A percentile compares a stretch with the other conserved stretches of the same genome.
These are phyloP conservation scores for Capillidium heterosporum DNA, from an alignment of 371 early-diverging fungal genomes.

Conservation along the genomic window DNA sequence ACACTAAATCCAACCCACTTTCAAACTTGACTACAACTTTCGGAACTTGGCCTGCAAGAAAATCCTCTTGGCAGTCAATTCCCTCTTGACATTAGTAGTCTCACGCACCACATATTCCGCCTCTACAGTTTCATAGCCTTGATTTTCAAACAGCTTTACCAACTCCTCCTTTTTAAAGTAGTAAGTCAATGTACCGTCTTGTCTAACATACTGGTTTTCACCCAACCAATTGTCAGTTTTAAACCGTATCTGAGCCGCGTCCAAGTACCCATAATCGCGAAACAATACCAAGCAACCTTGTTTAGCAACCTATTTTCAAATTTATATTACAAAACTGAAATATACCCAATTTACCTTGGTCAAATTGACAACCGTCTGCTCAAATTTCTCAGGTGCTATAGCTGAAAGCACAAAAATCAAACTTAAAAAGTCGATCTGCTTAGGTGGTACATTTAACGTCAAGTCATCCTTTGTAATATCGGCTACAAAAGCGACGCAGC, in stretches of 20 bases:
- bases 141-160: neutral
- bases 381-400: slow-evolving; percentile 66
- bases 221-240: slow-evolving; percentile 53
- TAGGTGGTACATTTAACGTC: slow-evolving; percentile 34
- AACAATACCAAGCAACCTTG: slow-evolving; percentile 59
- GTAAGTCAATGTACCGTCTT: slow-evolving; percentile 64
- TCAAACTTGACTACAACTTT: neutral
- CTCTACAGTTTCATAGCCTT: neutral
- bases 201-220: slow-evolving; percentile 71
- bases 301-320: slow-evolving; percentile 17
- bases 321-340: neutral
- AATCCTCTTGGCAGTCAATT: neutral
- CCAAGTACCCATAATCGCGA: slow-evolving; percentile 78
- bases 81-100: neutral
- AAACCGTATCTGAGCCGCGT: slow-evolving; percentile 78
- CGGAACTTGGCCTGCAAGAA: slow-evolving; percentile 1
- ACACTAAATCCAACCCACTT: too few species aligned
- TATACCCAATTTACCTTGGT: slow-evolving; percentile 16
- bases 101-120: neutral
- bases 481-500: slow-evolving; percentile 69
- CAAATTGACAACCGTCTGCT: slow-evolving; percentile 40
- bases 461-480: slow-evolving; percentile 56
- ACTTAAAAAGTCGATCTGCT: slow-evolving; percentile 54
- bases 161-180: slow-evolving; percentile 7
- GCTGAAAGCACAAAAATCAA: slow-evolving; percentile 73